Base-by-base conservation (phyloP, 192 early-diverging fungal genomes). In the Rhizophagus sp. region DNA sequence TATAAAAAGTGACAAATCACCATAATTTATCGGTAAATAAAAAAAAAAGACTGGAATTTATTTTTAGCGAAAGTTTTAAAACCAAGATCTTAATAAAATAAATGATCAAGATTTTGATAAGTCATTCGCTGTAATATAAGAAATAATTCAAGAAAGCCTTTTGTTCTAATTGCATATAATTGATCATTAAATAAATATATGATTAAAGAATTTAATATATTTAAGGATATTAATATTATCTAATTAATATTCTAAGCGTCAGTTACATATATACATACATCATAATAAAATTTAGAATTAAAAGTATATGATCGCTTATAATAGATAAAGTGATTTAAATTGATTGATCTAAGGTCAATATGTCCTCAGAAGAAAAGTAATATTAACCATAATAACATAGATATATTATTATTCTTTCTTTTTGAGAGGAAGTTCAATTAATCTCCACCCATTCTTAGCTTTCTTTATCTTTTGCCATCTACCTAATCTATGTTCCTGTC, bases 401-500 rank as follows among this genome's bases (percentile, higher is more conserved):
- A n/a, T n/a, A n/a, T n/a, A n/a, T 4, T 30, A 12, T 24, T 49
- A 9, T 49, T 73, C 11, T 12, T 73, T 39, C 64, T 83, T 88
- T 57, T 36, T 36, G 36, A 82, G 36, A 39, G 78, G 12, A 27
- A 99, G 80, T 24, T 90, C 90, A 52, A 99, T 87, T 4, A 95
- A 79, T 74, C 86, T 88, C 73, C 95, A 82, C 33, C 88, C 88
- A 79, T 98, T 99, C 81, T 91, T 92, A 8, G 89, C 94, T 49
- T 88, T 87, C 80, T 94, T 96, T 65, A 89, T 81, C 81, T 92
- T 91, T 76, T 90, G 88, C 98, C 98, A 99, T 63, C 98, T 90
- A 13, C 98, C 98, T 57, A 95, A 79, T 79, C 90, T 88, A 78
- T 95, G 95, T 84, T 99, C 98, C 82, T 96, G 95, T 25, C 97